Evolutionary conservation across 768 basidiomycete species (phyloP).

Genomic region (Termitomyces sp.): DNA sequence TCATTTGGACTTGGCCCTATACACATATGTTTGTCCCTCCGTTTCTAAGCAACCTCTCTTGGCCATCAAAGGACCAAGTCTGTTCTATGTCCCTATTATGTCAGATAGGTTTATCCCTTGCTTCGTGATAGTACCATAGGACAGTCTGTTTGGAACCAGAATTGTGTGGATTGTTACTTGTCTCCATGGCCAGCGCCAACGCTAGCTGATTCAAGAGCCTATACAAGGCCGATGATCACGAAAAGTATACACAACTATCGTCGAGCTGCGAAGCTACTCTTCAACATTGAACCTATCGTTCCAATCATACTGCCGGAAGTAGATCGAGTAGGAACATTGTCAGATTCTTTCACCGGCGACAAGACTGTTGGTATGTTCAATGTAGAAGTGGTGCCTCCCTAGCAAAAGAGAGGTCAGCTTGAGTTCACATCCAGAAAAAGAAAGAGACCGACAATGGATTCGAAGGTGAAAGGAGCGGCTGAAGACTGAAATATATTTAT

Average conservation of each 20-base stretch:
- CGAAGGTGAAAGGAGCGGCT: slow-evolving; percentile 40
- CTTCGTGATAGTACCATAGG: background rate
- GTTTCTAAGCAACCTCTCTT: background rate
- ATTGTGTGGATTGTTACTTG: background rate
- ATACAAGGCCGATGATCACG: background rate
- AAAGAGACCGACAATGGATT: slow-evolving; percentile 26
- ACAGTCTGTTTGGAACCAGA: background rate
- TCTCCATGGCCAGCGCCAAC: too few relatives aligned
- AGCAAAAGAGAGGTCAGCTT: slow-evolving; percentile 14
- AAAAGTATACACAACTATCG: background rate
- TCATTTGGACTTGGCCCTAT: background rate
- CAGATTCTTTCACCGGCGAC: slow-evolving; percentile 60
- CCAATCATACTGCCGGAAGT: slow-evolving; percentile 25
- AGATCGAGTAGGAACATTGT: slow-evolving; percentile 44
- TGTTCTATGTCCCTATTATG: background rate
- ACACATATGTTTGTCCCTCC: background rate
- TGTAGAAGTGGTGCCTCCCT: slow-evolving; percentile 27
- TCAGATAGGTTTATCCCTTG: background rate
- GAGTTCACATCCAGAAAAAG: background rate
- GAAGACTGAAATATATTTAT: slow-evolving; percentile 54
- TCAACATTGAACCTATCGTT: slow-evolving; percentile 18
- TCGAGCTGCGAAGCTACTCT: slow-evolving; percentile 15
- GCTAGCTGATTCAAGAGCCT: background rate
- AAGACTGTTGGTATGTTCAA: slow-evolving; percentile 62
- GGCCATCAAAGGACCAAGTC: background rate